phyloP scores from a whole-genome alignment of 2,329 filamentous ascomycete species.

The Sporothrix globosa region DNA sequence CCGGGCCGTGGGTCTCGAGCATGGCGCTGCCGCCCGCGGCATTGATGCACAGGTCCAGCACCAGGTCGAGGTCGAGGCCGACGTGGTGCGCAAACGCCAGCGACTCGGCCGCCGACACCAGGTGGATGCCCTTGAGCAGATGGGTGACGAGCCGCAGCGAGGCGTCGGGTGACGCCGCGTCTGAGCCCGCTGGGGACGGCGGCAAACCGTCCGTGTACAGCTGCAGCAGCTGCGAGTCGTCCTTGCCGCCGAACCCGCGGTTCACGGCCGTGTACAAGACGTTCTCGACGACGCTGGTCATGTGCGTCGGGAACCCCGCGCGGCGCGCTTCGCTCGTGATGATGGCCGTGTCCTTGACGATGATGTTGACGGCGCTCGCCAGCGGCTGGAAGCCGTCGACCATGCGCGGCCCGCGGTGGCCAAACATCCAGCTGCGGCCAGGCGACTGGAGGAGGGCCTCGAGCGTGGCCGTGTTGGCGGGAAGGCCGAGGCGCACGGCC shows the following conservation, averaged over 20 bases:
- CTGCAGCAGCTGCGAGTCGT: conserved; percentile 50
- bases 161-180: neutral
- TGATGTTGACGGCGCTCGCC: conserved; percentile 63
- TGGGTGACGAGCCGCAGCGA: conserved; percentile 43
- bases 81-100: conserved; percentile 49
- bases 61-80: conserved; percentile 51
- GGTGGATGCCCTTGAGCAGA: conserved; percentile 50
- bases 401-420: conserved; percentile 61
- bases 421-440: conserved; percentile 65
- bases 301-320: conserved; percentile 60
- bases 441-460: conserved; percentile 50
- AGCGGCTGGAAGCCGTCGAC: conserved; percentile 57
- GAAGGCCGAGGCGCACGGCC: conserved; percentile 58
- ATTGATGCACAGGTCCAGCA: conserved; percentile 51
- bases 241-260: conserved; percentile 56
- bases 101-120: conserved; percentile 50
- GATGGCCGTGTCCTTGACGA: conserved; percentile 65
- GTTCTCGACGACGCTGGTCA: conserved; percentile 67
- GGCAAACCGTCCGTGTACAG: conserved; percentile 49
- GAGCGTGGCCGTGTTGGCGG: conserved; percentile 47
- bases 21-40: conserved; percentile 51
- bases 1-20: conserved; percentile 45
- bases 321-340: conserved; percentile 67
- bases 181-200: no score
- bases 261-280: conserved; percentile 63